Evolutionary conservation across 169 alveolate genomes (phyloP).

Genomic region (Plasmodium gaboni): DNA sequence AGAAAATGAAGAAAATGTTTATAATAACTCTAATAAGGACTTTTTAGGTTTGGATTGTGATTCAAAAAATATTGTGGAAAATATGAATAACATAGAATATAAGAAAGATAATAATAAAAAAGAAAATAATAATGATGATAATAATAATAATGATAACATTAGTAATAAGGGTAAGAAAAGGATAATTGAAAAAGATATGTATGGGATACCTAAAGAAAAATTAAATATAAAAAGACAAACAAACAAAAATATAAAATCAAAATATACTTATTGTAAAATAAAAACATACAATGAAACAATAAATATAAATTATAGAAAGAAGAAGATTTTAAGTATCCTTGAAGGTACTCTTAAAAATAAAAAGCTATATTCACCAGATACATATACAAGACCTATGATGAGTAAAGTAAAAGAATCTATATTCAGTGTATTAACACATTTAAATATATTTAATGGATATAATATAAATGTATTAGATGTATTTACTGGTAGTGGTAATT

Average conservation of each 20-base stretch:
- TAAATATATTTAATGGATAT: conserved; percentile 75
- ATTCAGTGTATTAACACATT: conserved; percentile 75
- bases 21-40: no score
- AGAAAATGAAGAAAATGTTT: no score
- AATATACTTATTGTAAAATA: conserved; percentile 46
- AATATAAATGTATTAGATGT: conserved; percentile 84
- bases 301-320: conserved; percentile 60
- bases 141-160: neutral
- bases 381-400: conserved; percentile 85
- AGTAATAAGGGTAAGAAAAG: neutral
- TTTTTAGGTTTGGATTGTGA: no score
- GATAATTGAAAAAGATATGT: conserved; percentile 27
- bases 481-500: conserved; percentile 88
- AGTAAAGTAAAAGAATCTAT: conserved; percentile 81
- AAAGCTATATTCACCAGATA: conserved; percentile 80
- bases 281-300: conserved; percentile 53
- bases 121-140: neutral
- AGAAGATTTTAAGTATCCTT: conserved; percentile 62
- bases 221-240: conserved; percentile 17
- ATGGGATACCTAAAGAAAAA: conserved; percentile 54
- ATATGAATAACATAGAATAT: no score
- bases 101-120: no score
- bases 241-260: conserved; percentile 60
- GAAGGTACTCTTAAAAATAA: conserved; percentile 80
- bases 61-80: no score